A percentile compares a stretch with the other conserved stretches of the same genome.
Conservation (phyloP, 148 eudicot species). For the Pharnaceum exiguum region DNA sequence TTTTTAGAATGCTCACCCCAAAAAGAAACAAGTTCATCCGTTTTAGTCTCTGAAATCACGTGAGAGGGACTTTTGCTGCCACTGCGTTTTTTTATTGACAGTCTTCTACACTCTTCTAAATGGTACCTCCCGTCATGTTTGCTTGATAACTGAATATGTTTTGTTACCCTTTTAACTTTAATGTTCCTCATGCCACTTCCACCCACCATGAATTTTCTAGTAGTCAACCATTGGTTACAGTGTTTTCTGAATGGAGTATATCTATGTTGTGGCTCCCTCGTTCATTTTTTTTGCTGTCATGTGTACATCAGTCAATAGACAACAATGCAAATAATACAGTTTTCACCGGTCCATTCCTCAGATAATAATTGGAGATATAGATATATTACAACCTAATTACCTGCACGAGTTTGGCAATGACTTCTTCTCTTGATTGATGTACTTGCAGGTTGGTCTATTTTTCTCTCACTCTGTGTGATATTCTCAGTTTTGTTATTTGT, state of each 20-base stretch:
- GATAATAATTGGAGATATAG: not conserved
- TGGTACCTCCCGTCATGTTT: too few relatives aligned
- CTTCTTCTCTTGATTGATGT: slow-evolving; percentile 18
- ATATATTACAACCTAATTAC: not conserved
- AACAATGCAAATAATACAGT: too few relatives aligned
- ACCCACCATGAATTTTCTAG: too few relatives aligned
- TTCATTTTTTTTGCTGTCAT: too few relatives aligned
- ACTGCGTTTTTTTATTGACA: not conserved
- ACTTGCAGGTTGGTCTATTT: slow-evolving; percentile 44
- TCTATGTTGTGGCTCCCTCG: too few relatives aligned
- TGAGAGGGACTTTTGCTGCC: not conserved
- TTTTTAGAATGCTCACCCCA: not conserved
- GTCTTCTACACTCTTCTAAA: too few relatives aligned
- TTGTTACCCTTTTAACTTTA: not conserved
- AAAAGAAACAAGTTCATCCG: not conserved
- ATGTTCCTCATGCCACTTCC: too few relatives aligned
- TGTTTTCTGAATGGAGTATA: too few relatives aligned
- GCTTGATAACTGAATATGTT: not conserved
- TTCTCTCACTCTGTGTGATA: slow-evolving; percentile 5
- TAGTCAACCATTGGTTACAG: too few relatives aligned
- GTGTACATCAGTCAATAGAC: not conserved
- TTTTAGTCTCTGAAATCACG: not conserved
- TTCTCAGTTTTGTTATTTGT: slow-evolving; percentile 8
- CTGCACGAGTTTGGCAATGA: not conserved
- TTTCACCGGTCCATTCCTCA: not conserved